These are phyloP conservation scores for Dentipellis sp. DNA, from an alignment of 768 basidiomycete genomes.

Conservation along the genomic window DNA sequence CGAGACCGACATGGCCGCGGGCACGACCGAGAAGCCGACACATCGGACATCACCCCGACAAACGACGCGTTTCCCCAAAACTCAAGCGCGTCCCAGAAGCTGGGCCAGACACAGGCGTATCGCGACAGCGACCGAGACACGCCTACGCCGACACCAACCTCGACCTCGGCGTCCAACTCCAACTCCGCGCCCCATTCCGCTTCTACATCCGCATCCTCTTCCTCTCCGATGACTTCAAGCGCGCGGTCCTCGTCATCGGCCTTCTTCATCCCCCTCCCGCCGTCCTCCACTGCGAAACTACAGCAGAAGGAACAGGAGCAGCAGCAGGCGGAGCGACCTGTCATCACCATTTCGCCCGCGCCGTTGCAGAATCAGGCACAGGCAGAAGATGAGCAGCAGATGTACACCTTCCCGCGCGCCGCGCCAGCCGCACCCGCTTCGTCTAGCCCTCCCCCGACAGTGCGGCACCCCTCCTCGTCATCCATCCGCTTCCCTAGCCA, in stretches of 20 bases:
- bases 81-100: background rate
- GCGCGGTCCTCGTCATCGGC: background rate
- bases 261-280: background rate
- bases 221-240: background rate
- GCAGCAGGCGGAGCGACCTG: background rate
- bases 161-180: background rate
- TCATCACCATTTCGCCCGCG: background rate
- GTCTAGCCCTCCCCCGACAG: background rate
- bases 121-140: background rate
- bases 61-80: background rate
- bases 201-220: background rate
- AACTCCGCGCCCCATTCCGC: background rate
- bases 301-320: background rate
- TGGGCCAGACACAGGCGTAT: background rate
- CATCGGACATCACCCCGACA: background rate
- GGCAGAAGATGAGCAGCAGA: background rate
- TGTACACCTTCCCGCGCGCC: background rate
- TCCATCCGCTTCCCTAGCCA: background rate
- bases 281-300: background rate
- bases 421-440: background rate
- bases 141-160: background rate
- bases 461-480: background rate
- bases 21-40: background rate
- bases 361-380: background rate
- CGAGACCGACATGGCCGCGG: background rate